A percentile compares a stretch with the other conserved stretches of the same genome.
Conservation (phyloP, 2,329 filamentous ascomycete species). For the Paraphaeosphaeria sporulosa region DNA sequence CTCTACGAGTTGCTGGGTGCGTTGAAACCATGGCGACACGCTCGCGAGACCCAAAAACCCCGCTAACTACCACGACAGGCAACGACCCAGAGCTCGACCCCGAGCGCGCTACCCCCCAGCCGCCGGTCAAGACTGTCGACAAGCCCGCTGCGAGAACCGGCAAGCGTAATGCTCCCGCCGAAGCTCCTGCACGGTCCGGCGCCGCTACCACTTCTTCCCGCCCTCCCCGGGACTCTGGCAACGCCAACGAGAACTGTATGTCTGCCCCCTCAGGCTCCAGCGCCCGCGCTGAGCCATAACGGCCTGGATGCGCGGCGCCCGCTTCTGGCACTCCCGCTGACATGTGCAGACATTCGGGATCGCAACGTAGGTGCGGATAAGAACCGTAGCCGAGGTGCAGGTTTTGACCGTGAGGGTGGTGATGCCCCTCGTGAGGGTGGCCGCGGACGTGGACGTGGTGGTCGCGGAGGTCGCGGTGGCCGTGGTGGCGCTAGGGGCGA, state of each 20-base stretch:
- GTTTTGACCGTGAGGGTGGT: slow-evolving; percentile 41
- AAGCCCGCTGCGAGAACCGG: slow-evolving; percentile 78
- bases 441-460: slow-evolving; percentile 58
- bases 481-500: slow-evolving; percentile 60
- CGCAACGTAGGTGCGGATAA: slow-evolving; percentile 79
- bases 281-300: background rate
- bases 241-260: slow-evolving; percentile 89
- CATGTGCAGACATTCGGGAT: slow-evolving; percentile 80
- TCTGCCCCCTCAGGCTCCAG: slow-evolving; percentile 33
- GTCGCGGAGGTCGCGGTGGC: slow-evolving; percentile 56
- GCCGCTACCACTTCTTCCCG: slow-evolving; percentile 32
- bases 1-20: slow-evolving; percentile 98
- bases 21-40: slow-evolving; percentile 23
- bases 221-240: slow-evolving; percentile 59
- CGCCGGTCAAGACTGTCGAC: slow-evolving; percentile 88
- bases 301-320: background rate
- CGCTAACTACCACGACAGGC: slow-evolving; percentile 56
- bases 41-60: slow-evolving; percentile 18
- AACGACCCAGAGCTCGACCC: slow-evolving; percentile 75
- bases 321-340: slow-evolving; percentile 27
- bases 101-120: slow-evolving; percentile 73
- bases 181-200: slow-evolving; percentile 64
- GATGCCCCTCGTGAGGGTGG: slow-evolving; percentile 26
- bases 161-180: slow-evolving; percentile 87
- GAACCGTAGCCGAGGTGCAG: slow-evolving; percentile 75